A percentile compares a stretch with the other conserved stretches of the same genome.
Evolutionary conservation across 768 basidiomycete genomes (phyloP).

Genomic region (Termitomyces heimii): DNA sequence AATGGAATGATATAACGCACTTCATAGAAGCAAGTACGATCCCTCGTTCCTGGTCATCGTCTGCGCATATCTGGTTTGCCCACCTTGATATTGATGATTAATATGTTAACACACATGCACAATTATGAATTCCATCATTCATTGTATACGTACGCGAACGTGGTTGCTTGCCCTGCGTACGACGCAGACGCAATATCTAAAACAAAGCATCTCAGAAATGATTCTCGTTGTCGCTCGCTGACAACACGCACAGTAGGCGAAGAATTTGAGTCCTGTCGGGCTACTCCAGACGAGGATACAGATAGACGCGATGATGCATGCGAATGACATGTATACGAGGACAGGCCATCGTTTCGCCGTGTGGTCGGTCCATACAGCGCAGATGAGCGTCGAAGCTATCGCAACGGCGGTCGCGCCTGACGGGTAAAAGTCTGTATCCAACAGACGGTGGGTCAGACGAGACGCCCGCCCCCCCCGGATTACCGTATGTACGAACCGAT

Average conservation of each 20-base stretch:
- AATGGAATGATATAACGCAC: slow-evolving; percentile 24
- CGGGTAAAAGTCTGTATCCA: slow-evolving; percentile 37
- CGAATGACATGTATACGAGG: slow-evolving; percentile 55
- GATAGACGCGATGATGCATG: slow-evolving; percentile 45
- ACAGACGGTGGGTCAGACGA: background rate
- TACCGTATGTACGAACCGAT: slow-evolving; percentile 39
- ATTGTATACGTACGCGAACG: slow-evolving; percentile 50
- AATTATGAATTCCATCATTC: background rate
- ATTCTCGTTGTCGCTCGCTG: background rate
- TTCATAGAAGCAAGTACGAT: slow-evolving; percentile 77
- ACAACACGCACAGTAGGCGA: slow-evolving; percentile 59
- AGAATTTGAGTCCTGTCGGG: slow-evolving; percentile 61
- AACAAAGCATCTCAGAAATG: background rate
- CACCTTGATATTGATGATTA: no score
- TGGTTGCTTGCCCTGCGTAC: slow-evolving; percentile 72
- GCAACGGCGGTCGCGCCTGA: slow-evolving; percentile 61
- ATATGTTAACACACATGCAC: background rate
- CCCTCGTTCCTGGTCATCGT: slow-evolving; percentile 64
- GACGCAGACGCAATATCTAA: slow-evolving; percentile 57
- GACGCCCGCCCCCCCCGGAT: no score
- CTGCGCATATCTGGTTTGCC: slow-evolving; percentile 74
- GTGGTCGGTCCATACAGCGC: slow-evolving; percentile 59
- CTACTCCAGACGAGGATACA: slow-evolving; percentile 58
- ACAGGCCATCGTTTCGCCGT: slow-evolving; percentile 56
- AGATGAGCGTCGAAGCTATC: slow-evolving; percentile 56